Base-by-base conservation (phyloP, 2,329 filamentous ascomycete genomes). In the Aphanoascus verrucosus region DNA sequence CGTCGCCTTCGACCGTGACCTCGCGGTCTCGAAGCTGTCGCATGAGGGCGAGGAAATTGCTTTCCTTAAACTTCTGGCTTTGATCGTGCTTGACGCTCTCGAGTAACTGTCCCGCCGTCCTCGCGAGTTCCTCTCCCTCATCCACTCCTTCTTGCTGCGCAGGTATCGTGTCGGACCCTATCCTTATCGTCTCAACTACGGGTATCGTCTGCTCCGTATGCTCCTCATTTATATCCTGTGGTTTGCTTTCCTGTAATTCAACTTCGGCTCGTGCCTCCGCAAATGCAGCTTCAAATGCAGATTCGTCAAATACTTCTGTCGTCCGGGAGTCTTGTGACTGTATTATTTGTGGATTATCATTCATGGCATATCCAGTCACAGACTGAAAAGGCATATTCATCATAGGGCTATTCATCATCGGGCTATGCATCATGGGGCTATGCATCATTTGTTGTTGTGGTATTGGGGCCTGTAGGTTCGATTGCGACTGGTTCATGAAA, bases 11-110 rank as follows among this genome's bases (percentile, higher is more conserved):
- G 37, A 93, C 81, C 47, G 78, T 78, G 12, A 89, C 81, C 69
- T 93, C 83, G 53, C 78, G 75, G 63, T 87, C 82, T 49, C 84
- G 78, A 52, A 93, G 79, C 55, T 80, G 78, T 28, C 85, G 80
- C 87, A 94, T 93, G 44, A 94, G 72, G 3, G 78, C 75, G 0
- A 91, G 70, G 63, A 94, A 94, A 55, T 80, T 80, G 59, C 86
- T 90, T 63, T 89, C 81, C 61, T 82, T 80, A 67, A 93, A 93
- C 64, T 91, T 91, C 45, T 81, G 72, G 53, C 78, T 83, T 55
- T 80, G 77, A 60, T 91, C 83, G 60, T 83, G 74, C 17, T 79
- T 75, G 11, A 94, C 79, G 37, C 80, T 82, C 52, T 84, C 76
- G 4, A 93, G 73, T 3, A 94, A 74, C 55, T 84, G 75, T 14